Evolutionary conservation across 352 stramenopile genomes (phyloP), one percentile per base, ranked within the genome.

Genomic region (Phytophthora boehmeriae): DNA sequence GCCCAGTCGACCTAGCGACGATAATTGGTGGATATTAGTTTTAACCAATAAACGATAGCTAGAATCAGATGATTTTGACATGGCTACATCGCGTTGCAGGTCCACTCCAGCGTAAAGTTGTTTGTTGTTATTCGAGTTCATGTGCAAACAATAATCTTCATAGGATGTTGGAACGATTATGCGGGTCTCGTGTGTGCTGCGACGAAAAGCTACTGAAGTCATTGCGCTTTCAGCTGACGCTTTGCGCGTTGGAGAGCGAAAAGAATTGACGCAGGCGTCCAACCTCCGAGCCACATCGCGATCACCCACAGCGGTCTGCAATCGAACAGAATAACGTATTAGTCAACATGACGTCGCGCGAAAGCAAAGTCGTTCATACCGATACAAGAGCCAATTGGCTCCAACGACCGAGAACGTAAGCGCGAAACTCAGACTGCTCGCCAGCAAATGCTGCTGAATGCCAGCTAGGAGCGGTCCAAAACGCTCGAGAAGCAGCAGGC

Each of bases 271-370:
- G 52, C 42, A 30, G 79, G 77, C 8, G 48, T 45, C 51, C 66
- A 75, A 5, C 81, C 77, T 43, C 63, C 60, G 0, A 60, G 20
- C 55, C 50, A 61, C 8, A 88, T 43, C 1, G 35, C 46, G n/a
- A 84, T 6, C 19, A 79, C 66, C 70, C 78, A 91, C 16, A 91
- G 28, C 13, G 78, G 75, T 55, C 81, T 91, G 55, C 4, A 49
- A 20, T 35, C 13, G 5, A 17, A 25, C 13, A 5, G 25, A 45
- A 45, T 27, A 25, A 27, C 16, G 25, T 5, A 27, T 22, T 14
- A 25, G 39, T 23, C 23, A 3, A 46, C 39, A 19, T 46, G 39
- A 22, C 5, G 6, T 23, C 16, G 11, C 16, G 6, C 8, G 41
- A 47, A 13, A 23, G 41, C 41, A 47, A 47, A 14, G 9, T 9